Percentiles rank a stretch among this genome's conserved stretches.
Evolutionary conservation across 805 yeast species (phyloP).

Genomic region (Lipomyces sp.): DNA sequence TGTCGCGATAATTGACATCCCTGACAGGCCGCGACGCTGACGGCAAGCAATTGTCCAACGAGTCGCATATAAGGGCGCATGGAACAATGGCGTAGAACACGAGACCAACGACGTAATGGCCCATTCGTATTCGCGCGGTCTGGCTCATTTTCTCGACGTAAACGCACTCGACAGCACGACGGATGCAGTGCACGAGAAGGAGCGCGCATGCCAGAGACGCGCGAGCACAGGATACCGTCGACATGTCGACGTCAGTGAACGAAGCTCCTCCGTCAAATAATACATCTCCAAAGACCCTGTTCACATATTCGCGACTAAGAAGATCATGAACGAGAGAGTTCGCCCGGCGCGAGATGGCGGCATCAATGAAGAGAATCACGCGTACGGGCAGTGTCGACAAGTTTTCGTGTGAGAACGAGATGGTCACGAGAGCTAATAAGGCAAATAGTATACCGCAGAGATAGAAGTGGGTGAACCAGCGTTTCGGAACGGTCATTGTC

Average conservation of each 20-base stretch:
- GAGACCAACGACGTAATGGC: slow-evolving; percentile 59
- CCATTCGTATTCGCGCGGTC: slow-evolving; percentile 50
- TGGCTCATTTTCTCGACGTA: slow-evolving; percentile 42
- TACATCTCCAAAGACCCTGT: not conserved
- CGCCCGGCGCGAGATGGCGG: too few relatives aligned
- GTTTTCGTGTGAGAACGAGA: not conserved
- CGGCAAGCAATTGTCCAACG: not conserved
- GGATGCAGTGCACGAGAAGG: slow-evolving; percentile 44
- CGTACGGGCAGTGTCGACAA: too few relatives aligned
- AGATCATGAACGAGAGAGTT: too few relatives aligned
- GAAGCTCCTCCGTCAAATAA: not conserved
- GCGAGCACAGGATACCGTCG: not conserved
- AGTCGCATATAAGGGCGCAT: slow-evolving; percentile 6
- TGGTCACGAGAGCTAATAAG: not conserved
- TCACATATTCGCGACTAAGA: not conserved
- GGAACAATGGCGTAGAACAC: slow-evolving; percentile 43
- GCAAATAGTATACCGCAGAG: slow-evolving; percentile 23
- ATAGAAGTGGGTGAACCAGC: slow-evolving; percentile 39
- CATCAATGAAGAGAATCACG: too few relatives aligned
- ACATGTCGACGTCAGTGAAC: not conserved
- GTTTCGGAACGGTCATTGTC: slow-evolving; percentile 34
- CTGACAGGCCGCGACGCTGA: not conserved
- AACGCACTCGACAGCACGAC: slow-evolving; percentile 52
- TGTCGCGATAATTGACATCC: not conserved
- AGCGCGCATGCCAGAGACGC: not conserved